Evolutionary conservation across 805 yeast species (phyloP).

Genomic region (Wickerhamomyces alni): DNA sequence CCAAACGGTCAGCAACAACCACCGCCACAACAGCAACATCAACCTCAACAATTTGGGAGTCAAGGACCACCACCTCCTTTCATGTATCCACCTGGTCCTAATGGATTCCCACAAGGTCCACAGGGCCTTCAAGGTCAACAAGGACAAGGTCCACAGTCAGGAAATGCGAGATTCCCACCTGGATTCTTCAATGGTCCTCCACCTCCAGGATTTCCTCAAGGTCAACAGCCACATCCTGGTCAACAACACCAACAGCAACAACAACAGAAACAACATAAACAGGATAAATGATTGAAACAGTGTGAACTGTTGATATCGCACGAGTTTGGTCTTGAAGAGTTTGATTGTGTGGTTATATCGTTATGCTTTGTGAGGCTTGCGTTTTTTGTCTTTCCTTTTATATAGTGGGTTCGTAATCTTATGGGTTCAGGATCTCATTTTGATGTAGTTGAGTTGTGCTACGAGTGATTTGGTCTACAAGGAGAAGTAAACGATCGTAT

Average conservation of each 20-base stretch:
- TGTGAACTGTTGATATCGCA: too few species aligned
- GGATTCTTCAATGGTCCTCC: slow-evolving; percentile 20
- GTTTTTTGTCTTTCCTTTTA: too few species aligned
- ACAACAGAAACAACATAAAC: slow-evolving; percentile 4
- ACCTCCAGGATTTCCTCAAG: slow-evolving; percentile 11
- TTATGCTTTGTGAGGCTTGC: too few species aligned
- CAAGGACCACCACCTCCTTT: slow-evolving; percentile 9
- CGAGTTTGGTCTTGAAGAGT: too few species aligned
- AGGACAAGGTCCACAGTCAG: slow-evolving; percentile 5
- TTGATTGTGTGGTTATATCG: too few species aligned
- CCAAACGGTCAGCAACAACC: neutral
- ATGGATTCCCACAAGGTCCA: neutral
- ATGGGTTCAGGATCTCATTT: too few species aligned
- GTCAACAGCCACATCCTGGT: slow-evolving; percentile 5
- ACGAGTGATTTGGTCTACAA: too few species aligned
- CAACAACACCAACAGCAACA: slow-evolving; percentile 9
- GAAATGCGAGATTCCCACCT: slow-evolving; percentile 16
- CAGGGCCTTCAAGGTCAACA: slow-evolving; percentile 3
- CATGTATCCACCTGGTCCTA: neutral
- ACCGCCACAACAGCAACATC: slow-evolving; percentile 1
- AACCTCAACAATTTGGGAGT: neutral
- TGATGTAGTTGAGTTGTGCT: too few species aligned
- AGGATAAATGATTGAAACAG: neutral
- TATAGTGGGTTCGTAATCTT: too few species aligned
- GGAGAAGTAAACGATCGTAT: neutral